Evolutionary conservation across 805 yeast genomes (phyloP).

Genomic region (Kluyveromyces aestuarii): DNA sequence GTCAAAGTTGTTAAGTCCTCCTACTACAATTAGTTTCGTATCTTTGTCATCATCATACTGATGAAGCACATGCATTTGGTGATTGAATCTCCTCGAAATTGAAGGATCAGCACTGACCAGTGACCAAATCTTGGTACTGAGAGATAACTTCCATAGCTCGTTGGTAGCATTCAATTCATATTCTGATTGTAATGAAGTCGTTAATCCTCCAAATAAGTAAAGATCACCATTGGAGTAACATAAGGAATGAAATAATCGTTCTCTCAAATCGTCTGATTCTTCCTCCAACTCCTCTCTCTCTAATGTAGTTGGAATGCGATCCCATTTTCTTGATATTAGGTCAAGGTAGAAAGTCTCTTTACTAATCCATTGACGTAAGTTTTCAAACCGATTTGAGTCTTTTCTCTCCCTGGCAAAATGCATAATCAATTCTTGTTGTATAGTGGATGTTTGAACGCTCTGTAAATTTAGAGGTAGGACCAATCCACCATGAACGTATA

Average conservation of each 20-base stretch:
- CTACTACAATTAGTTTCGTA: conserved; percentile 25
- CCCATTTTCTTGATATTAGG: conserved; percentile 53
- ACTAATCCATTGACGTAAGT: conserved; percentile 38
- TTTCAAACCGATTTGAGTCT: conserved; percentile 17
- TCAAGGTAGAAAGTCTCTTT: conserved; percentile 55
- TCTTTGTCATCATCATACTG: conserved; percentile 22
- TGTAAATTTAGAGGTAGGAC: conserved; percentile 45
- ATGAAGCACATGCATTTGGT: conserved; percentile 34
- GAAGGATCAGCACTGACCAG: conserved; percentile 36
- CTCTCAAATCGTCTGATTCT: conserved; percentile 7
- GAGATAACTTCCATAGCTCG: conserved; percentile 63
- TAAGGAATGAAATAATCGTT: conserved; percentile 52
- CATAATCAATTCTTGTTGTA: conserved; percentile 32
- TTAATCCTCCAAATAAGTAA: conserved; percentile 60
- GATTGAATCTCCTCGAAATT: conserved; percentile 40
- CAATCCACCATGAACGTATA: conserved; percentile 63
- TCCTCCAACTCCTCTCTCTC: not conserved
- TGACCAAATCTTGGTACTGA: conserved; percentile 44
- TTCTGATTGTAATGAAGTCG: conserved; percentile 29
- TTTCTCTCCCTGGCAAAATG: conserved; percentile 21
- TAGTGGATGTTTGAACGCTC: conserved; percentile 31
- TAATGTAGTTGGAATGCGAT: conserved; percentile 28
- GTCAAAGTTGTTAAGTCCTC: conserved; percentile 28
- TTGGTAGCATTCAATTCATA: conserved; percentile 40
- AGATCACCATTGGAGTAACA: conserved; percentile 40